Evolutionary conservation across 495 filamentous ascomycete genomes (phyloP).

Genomic region (Clohesyomyces aquaticus): DNA sequence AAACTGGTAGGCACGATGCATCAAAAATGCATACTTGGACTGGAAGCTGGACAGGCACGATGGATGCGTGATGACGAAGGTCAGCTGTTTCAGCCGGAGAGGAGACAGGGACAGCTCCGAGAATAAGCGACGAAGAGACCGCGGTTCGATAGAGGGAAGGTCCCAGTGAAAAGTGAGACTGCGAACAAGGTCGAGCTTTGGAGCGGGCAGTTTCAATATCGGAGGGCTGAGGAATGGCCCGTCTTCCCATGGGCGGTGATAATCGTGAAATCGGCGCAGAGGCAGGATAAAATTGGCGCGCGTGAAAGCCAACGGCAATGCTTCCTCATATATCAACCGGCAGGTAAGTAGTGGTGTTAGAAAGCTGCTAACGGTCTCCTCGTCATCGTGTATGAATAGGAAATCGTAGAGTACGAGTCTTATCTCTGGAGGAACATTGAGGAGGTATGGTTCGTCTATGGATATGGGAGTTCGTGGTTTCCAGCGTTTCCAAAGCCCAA

Average conservation of each 20-base stretch:
- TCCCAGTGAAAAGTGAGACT: constrained; percentile 13
- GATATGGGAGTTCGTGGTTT: constrained; percentile 1
- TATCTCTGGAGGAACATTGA: constrained; percentile 25
- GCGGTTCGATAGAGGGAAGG: not conserved
- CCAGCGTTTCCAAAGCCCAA: constrained; percentile 14
- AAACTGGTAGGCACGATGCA: not conserved
- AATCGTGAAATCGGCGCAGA: not conserved
- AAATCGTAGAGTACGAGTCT: constrained; percentile 27
- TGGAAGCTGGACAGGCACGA: not conserved
- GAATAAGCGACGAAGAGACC: constrained; percentile 4
- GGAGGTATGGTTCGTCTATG: constrained; percentile 23
- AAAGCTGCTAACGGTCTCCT: not conserved
- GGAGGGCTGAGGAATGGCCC: constrained; percentile 1
- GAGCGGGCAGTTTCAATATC: constrained; percentile 10
- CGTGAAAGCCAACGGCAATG: constrained; percentile 4
- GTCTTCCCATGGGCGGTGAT: not conserved
- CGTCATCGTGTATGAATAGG: constrained; percentile 9
- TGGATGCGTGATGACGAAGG: constrained; percentile 8
- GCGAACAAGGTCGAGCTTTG: constrained; percentile 13
- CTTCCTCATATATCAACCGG: constrained; percentile 22
- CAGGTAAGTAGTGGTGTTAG: constrained; percentile 23
- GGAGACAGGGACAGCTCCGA: constrained; percentile 4
- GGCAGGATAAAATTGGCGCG: constrained; percentile 15
- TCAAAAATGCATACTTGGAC: not conserved
- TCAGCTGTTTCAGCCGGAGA: constrained; percentile 4